A percentile compares a stretch with the other conserved stretches of the same genome.
phyloP scores from a whole-genome alignment of 345 rosid species.

The Euphorbia peplus region DNA sequence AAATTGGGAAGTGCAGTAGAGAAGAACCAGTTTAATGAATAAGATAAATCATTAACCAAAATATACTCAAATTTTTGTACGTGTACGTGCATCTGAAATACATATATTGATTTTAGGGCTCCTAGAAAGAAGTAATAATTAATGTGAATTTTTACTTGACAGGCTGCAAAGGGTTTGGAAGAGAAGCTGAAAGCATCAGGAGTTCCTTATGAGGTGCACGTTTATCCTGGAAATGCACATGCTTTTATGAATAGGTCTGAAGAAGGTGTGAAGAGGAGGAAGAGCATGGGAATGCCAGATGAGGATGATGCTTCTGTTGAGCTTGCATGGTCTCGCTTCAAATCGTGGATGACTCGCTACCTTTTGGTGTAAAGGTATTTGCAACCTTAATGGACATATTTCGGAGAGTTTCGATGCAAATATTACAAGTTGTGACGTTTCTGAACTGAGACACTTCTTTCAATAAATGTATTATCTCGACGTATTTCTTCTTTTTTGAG shows the following conservation, averaged over 20 bases:
- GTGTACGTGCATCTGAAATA: background rate
- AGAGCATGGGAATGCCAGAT: slow-evolving; percentile 78
- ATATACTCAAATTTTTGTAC: no score
- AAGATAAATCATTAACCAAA: no score
- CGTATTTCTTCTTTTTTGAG: no score
- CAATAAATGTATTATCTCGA: no score
- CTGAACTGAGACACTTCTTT: background rate
- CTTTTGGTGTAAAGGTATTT: slow-evolving; percentile 20
- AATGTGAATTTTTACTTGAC: slow-evolving; percentile 1
- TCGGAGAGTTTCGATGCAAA: background rate
- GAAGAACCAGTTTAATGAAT: background rate
- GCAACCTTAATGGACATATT: background rate
- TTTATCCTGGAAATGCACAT: slow-evolving; percentile 68
- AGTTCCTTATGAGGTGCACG: slow-evolving; percentile 69
- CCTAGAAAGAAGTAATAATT: slow-evolving; percentile 1
- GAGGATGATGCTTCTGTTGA: slow-evolving; percentile 76
- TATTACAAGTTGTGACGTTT: background rate
- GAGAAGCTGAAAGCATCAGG: slow-evolving; percentile 80
- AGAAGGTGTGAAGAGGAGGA: slow-evolving; percentile 76
- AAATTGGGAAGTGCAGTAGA: background rate
- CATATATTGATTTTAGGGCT: background rate
- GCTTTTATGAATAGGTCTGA: slow-evolving; percentile 84
- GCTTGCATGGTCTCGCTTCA: slow-evolving; percentile 91
- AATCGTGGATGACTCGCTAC: slow-evolving; percentile 73
- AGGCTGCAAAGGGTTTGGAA: slow-evolving; percentile 88